These are phyloP conservation scores for Ballota nigra DNA, from an alignment of 257 asterid species.

Conservation along the genomic window DNA sequence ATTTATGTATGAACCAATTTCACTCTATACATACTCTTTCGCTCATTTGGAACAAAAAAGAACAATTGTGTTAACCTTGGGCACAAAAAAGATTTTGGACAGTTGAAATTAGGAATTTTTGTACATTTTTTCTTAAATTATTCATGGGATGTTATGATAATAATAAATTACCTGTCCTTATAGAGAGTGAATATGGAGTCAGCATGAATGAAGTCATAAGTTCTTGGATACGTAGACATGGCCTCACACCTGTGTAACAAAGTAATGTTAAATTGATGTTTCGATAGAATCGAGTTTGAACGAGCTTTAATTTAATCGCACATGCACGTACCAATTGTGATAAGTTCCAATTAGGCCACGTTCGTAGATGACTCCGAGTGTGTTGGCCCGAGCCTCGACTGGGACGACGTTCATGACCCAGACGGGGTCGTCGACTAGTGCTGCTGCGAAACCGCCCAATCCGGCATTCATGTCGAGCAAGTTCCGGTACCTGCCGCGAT, in stretches of 20 bases:
- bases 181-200: conserved; percentile 67
- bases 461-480: conserved; percentile 87
- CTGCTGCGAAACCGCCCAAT: conserved; percentile 94
- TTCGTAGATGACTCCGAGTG: conserved; percentile 78
- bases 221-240: conserved; percentile 92
- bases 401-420: conserved; percentile 94
- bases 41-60: no score
- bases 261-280: not conserved
- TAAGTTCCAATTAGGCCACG: conserved; percentile 92
- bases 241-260: conserved; percentile 73
- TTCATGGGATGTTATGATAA: no score
- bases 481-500: conserved; percentile 76
- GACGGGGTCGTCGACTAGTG: conserved; percentile 67
- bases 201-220: conserved; percentile 90
- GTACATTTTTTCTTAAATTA: no score
- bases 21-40: no score
- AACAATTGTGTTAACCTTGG: no score
- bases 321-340: conserved; percentile 67
- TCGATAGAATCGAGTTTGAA: not conserved
- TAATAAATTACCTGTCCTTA: conserved; percentile 49
- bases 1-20: no score
- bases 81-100: no score
- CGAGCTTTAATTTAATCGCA: not conserved
- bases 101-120: no score
- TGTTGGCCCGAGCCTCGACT: conserved; percentile 46